phyloP scores from a whole-genome alignment of 2,329 filamentous ascomycete species.

The Fusarium solani-melongenae region DNA sequence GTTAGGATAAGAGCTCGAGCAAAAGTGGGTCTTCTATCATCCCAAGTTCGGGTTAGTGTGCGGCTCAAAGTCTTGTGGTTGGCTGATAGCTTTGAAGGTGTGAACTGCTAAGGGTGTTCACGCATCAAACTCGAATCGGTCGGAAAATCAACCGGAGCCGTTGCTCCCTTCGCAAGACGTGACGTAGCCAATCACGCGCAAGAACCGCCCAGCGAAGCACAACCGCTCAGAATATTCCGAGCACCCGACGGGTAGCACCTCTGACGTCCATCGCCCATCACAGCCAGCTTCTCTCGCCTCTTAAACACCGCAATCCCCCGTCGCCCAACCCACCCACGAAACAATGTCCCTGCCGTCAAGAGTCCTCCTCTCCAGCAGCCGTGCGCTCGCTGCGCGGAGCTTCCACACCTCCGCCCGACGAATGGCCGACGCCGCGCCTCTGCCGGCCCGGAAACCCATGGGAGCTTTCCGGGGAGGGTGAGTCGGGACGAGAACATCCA shows the following conservation, averaged over 20 bases:
- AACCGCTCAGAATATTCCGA: slow-evolving; percentile 43
- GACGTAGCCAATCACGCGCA: slow-evolving; percentile 43
- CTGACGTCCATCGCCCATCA: slow-evolving; percentile 36
- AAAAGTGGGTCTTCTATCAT: not conserved
- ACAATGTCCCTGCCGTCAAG: slow-evolving; percentile 58
- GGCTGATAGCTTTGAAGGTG: not conserved
- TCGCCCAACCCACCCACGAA: slow-evolving; percentile 11
- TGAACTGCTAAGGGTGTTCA: not conserved
- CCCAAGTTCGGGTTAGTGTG: not conserved
- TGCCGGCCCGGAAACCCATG: slow-evolving; percentile 68
- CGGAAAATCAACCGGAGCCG: slow-evolving; percentile 38
- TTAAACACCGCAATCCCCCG: slow-evolving; percentile 28
- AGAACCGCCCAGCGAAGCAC: slow-evolving; percentile 28
- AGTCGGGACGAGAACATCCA: slow-evolving; percentile 42
- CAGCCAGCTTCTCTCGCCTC: slow-evolving; percentile 16
- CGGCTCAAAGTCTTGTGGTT: not conserved
- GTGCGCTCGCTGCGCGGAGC: slow-evolving; percentile 50
- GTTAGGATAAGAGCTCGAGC: not conserved
- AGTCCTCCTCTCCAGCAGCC: slow-evolving; percentile 56
- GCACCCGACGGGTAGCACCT: slow-evolving; percentile 32
- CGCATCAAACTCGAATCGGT: not conserved
- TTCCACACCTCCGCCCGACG: slow-evolving; percentile 65
- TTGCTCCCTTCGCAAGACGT: slow-evolving; percentile 9
- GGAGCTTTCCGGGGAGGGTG: slow-evolving; percentile 72
- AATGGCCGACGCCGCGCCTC: slow-evolving; percentile 56